phyloP scores from a whole-genome alignment of 2,329 filamentous ascomycete species.

The Camptophora hylomeconis region DNA sequence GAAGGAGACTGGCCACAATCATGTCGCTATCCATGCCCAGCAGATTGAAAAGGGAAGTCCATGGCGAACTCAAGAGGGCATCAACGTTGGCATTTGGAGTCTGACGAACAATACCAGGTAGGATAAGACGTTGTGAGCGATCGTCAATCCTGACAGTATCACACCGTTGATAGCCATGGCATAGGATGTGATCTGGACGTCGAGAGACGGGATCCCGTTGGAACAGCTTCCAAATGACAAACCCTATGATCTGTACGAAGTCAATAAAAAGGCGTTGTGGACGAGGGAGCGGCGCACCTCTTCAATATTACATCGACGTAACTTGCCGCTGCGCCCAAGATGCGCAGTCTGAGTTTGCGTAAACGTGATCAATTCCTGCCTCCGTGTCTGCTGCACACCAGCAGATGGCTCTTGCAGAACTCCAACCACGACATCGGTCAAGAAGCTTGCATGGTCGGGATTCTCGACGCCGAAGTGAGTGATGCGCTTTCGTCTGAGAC shows the following conservation, averaged over 20 bases:
- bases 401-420: conserved; percentile 24
- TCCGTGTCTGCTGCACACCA: conserved; percentile 26
- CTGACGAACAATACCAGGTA: conserved; percentile 53
- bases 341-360: conserved; percentile 45
- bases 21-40: conserved; percentile 63
- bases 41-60: conserved; percentile 61
- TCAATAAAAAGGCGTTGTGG: conserved; percentile 3
- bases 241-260: conserved; percentile 55
- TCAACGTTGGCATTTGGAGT: conserved; percentile 59
- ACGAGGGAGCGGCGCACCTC: conserved; percentile 38
- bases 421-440: conserved; percentile 61
- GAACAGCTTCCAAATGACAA: conserved; percentile 66
- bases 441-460: conserved; percentile 37
- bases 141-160: too few relatives aligned
- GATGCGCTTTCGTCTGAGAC: conserved; percentile 46
- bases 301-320: conserved; percentile 42
- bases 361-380: conserved; percentile 46
- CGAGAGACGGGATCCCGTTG: conserved; percentile 32
- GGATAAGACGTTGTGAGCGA: conserved; percentile 25
- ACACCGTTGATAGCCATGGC: conserved; percentile 57
- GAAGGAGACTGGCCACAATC: conserved; percentile 63
- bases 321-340: conserved; percentile 22
- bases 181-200: conserved; percentile 62
- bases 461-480: conserved; percentile 27
- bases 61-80: conserved; percentile 54